These are phyloP conservation scores for Boletus reticuloceps DNA, from an alignment of 768 basidiomycete species.

Conservation along the genomic window DNA sequence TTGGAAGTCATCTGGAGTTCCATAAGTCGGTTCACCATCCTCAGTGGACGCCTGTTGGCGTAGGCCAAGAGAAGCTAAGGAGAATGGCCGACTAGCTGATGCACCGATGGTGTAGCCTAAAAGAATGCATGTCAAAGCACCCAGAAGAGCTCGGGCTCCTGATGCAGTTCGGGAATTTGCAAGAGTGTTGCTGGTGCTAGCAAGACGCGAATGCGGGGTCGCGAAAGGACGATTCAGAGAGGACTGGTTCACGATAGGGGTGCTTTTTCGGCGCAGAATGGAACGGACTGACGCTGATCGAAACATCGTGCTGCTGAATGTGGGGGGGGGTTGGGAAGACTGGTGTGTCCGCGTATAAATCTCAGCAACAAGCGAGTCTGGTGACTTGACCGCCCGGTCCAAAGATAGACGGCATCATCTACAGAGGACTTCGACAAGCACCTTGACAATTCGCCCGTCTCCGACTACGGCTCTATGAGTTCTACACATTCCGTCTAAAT, in stretches of 20 bases:
- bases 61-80: slow-evolving; percentile 5
- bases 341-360: too few species aligned
- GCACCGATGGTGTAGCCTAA: slow-evolving; percentile 25
- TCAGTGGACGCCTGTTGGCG: not conserved
- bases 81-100: not conserved
- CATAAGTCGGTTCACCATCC: slow-evolving; percentile 38
- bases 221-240: not conserved
- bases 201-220: not conserved
- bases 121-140: slow-evolving; percentile 16
- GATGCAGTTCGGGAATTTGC: not conserved
- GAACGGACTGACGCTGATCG: slow-evolving; percentile 9
- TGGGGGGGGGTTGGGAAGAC: too few species aligned
- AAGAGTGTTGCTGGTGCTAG: slow-evolving; percentile 3
- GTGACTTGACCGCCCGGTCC: too few species aligned
- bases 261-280: not conserved
- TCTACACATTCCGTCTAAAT: too few species aligned
- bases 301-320: slow-evolving; percentile 3
- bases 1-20: slow-evolving; percentile 50
- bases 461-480: too few species aligned
- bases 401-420: too few species aligned
- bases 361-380: too few species aligned
- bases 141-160: slow-evolving; percentile 8
- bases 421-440: too few species aligned
- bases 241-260: not conserved
- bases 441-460: too few species aligned